Evolutionary conservation across 176 grass and related monocot species (phyloP).

Genomic region (Chrysopogon serrulatus): DNA sequence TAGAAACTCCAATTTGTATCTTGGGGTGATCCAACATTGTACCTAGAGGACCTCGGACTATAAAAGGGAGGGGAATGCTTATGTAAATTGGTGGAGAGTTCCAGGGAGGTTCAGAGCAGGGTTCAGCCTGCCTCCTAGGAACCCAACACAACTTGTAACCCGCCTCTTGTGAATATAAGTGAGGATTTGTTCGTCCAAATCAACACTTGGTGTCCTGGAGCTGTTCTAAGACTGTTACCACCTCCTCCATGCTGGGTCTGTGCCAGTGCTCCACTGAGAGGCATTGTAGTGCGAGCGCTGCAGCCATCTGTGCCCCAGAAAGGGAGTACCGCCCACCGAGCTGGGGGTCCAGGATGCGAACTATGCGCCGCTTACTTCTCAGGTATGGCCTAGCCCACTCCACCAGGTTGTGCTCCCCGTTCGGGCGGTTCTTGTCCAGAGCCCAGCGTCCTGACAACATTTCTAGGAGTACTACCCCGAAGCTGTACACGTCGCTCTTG

Average conservation of each 20-base stretch:
- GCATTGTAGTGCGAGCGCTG: slow-evolving; percentile 48
- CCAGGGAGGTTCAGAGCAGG: too few relatives aligned
- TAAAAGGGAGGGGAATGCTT: too few relatives aligned
- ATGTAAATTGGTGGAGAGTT: too few relatives aligned
- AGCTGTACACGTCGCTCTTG: slow-evolving; percentile 84
- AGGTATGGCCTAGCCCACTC: slow-evolving; percentile 77
- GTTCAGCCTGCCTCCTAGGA: too few relatives aligned
- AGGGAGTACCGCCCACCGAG: slow-evolving; percentile 67
- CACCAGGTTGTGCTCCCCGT: slow-evolving; percentile 59
- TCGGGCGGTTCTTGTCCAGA: slow-evolving; percentile 69
- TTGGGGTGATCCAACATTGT: too few relatives aligned
- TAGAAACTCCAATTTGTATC: too few relatives aligned
- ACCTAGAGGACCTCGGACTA: too few relatives aligned
- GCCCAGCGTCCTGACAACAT: slow-evolving; percentile 66
- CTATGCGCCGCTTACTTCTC: slow-evolving; percentile 64
- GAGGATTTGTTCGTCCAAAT: too few relatives aligned
- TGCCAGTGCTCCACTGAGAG: slow-evolving; percentile 45
- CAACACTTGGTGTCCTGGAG: slow-evolving; percentile 51
- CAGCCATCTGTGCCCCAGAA: slow-evolving; percentile 43
- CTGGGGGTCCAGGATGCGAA: slow-evolving; percentile 55
- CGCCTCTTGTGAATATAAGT: too few relatives aligned
- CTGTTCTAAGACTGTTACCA: slow-evolving; percentile 50
- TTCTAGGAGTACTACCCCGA: slow-evolving; percentile 84
- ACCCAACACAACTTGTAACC: too few relatives aligned
- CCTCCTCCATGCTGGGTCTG: slow-evolving; percentile 71